These are phyloP conservation scores for Astrocystis sublimbata DNA, from an alignment of 495 filamentous ascomycete genomes.

Conservation along the genomic window DNA sequence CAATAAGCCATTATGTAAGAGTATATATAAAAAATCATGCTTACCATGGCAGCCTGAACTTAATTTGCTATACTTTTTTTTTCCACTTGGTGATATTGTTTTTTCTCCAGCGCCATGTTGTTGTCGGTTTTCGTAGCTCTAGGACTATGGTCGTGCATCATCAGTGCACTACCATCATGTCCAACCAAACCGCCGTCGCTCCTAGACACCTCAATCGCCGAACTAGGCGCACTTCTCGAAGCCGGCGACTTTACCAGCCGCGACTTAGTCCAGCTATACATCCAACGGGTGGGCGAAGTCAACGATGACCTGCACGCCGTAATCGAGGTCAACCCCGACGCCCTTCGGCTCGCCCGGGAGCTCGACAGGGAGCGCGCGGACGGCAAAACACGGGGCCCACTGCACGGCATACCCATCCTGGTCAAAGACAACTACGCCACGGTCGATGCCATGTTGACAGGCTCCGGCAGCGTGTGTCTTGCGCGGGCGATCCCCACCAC, in stretches of 20 bases:
- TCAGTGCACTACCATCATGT: background rate
- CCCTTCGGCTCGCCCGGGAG: constrained; percentile 49
- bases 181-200: background rate
- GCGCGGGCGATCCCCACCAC: constrained; percentile 38
- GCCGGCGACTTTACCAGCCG: constrained; percentile 55
- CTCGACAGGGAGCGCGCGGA: constrained; percentile 53
- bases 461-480: constrained; percentile 54
- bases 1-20: background rate
- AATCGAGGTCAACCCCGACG: constrained; percentile 61
- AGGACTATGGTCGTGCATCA: background rate
- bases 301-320: constrained; percentile 53
- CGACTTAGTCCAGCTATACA: constrained; percentile 58
- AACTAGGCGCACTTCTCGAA: constrained; percentile 47
- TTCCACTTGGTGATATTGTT: background rate
- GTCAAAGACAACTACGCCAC: constrained; percentile 75
- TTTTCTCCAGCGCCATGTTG: background rate
- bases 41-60: background rate
- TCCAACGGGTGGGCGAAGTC: constrained; percentile 53
- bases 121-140: background rate
- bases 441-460: constrained; percentile 63
- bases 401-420: constrained; percentile 69
- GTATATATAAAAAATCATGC: background rate
- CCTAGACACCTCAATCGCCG: constrained; percentile 49
- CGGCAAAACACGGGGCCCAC: constrained; percentile 48
- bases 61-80: background rate